phyloP scores from a whole-genome alignment of 768 basidiomycete species.

The Suillus plorans region DNA sequence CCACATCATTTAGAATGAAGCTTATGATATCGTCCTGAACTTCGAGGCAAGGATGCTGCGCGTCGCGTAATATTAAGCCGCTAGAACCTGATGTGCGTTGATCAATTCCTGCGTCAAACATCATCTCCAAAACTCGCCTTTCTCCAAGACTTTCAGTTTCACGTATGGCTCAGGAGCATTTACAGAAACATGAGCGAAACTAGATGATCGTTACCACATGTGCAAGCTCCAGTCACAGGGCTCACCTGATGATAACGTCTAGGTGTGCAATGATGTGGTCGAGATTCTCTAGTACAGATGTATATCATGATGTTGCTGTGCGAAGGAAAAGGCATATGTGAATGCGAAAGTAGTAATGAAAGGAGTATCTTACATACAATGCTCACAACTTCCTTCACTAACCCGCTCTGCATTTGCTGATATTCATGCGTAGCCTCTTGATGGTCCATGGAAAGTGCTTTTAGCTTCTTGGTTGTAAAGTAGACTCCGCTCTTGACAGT shows the following conservation, averaged over 20 bases:
- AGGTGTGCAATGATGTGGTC: constrained; percentile 86
- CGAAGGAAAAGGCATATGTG: neutral
- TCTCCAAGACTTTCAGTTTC: constrained; percentile 77
- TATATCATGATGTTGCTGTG: constrained; percentile 92
- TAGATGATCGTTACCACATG: constrained; percentile 27
- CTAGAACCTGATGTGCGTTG: neutral
- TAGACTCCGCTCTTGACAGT: no score
- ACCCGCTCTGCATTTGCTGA: constrained; percentile 66
- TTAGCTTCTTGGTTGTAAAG: constrained; percentile 77
- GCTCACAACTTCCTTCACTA: constrained; percentile 90
- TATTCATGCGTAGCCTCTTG: constrained; percentile 69
- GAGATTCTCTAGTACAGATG: constrained; percentile 80
- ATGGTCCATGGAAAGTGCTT: constrained; percentile 69
- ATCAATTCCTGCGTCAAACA: constrained; percentile 6
- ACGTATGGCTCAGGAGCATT: constrained; percentile 87
- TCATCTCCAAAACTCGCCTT: constrained; percentile 49
- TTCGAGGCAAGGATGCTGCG: no score
- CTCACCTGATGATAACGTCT: constrained; percentile 86
- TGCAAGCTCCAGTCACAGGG: neutral
- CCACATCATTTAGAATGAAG: no score
- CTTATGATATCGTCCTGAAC: no score
- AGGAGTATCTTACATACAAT: constrained; percentile 71
- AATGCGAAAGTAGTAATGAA: neutral
- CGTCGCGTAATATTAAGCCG: no score
- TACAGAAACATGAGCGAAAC: constrained; percentile 89